Base-by-base conservation (phyloP, 768 basidiomycete genomes). In the Tricholoma bakamatsutake region DNA sequence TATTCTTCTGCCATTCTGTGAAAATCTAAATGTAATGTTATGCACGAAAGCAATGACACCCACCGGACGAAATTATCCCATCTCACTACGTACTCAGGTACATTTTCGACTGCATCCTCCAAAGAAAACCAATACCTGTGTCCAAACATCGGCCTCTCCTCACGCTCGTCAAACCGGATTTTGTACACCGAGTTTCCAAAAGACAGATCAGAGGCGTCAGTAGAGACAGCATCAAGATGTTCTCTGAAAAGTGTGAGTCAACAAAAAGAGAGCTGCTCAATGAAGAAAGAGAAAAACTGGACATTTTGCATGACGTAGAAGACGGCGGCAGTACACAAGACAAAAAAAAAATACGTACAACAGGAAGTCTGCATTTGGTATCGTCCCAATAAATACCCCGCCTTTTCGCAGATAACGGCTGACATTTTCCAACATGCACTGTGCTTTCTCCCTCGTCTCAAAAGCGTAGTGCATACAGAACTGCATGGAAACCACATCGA, bases 381-480 rank as follows among this genome's bases (percentile, higher is more conserved):
- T 89, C 0, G 97, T 99, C n/a, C 97, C 97, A 52, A 99, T 82
- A 64, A 98, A 97, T n/a, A 87, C 73, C 4, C 97, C 97, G 24
- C 95, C 96, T 27, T 79, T 76, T 30, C 89, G 76, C 45, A 99
- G 76, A 77, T 87, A 86, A 46, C 79, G 72, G 55, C 84, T 82
- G 30, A 94, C 95, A 67, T 99, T 99, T 35, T 84, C 80, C 31
- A 99, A 82, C 97, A 99, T 97, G 68, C 84, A 87, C 31, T 91
- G 80, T 24, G 85, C 90, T 67, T 97, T 97, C 56, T 80, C 75
- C 30, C 84, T 80, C n/a, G 81, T 88, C 69, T 98, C 94, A 68
- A 99, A 98, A 7, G 97, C 97, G 66, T 99, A 98, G 69, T 99
- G 97, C 91, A 99, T 98, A 71, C 97, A 98, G 69, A 99, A 99